A percentile compares a stretch with the other conserved stretches of the same genome.
These are phyloP conservation scores for Phytophthora brassicae DNA, from an alignment of 352 stramenopile genomes.

Conservation along the genomic window DNA sequence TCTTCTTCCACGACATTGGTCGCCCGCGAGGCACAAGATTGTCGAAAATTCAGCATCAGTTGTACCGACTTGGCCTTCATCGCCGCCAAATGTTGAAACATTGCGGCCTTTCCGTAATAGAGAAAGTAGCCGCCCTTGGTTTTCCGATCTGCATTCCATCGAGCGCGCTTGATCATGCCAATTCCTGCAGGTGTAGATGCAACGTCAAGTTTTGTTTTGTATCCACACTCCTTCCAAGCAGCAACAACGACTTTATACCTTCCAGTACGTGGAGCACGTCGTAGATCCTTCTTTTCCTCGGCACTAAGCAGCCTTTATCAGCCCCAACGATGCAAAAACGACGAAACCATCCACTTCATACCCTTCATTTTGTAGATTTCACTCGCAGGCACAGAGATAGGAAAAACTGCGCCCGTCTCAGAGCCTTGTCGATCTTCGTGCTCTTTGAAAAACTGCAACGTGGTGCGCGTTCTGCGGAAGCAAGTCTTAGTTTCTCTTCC, in stretches of 20 bases:
- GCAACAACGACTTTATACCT: conserved; percentile 35
- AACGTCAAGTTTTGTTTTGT: neutral
- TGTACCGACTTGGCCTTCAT: conserved; percentile 33
- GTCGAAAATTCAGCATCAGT: conserved; percentile 24
- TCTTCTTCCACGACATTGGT: conserved; percentile 44
- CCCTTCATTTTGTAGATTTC: conserved; percentile 74
- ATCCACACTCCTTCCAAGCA: neutral
- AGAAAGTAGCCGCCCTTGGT: conserved; percentile 53
- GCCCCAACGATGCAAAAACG: neutral
- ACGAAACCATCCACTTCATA: conserved; percentile 23
- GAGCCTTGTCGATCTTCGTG: conserved; percentile 43
- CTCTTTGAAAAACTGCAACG: conserved; percentile 67
- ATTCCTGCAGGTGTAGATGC: conserved; percentile 36
- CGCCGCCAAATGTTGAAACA: conserved; percentile 39
- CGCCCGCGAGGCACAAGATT: neutral
- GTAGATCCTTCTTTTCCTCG: conserved; percentile 71
- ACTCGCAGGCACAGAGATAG: conserved; percentile 50
- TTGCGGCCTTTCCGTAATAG: conserved; percentile 53
- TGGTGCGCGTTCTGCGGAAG: conserved; percentile 42
- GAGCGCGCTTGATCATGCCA: conserved; percentile 59
- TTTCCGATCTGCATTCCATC: conserved; percentile 30
- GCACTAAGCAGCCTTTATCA: conserved; percentile 38
- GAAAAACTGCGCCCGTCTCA: conserved; percentile 25
- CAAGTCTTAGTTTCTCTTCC: neutral
- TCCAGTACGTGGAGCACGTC: conserved; percentile 80